Evolutionary conservation across 2,329 filamentous ascomycete species (phyloP), one percentile per base, ranked within the genome.

Genomic region (Biscogniauxia marginata): DNA sequence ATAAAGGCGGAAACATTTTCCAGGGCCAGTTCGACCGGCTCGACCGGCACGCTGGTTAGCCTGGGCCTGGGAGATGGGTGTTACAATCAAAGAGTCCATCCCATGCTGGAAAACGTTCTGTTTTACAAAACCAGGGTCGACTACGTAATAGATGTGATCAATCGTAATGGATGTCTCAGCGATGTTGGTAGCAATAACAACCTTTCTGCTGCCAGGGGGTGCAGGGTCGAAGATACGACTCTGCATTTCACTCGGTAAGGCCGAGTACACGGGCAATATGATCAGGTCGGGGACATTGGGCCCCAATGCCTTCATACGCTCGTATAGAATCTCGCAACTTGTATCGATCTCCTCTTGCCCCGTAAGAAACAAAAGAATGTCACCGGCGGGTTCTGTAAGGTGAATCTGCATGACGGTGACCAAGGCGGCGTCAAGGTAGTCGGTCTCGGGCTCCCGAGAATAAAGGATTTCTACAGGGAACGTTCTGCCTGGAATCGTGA

Each of bases 391-490:
- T 68, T 99, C 95, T 1, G 89, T 95, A 18, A 99, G 77, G 71
- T 99, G 95, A 53, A 99, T 98, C 70, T 98, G 91, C 93, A 99
- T 97, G 49, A 97, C 92, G 0, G 95, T 98, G 13, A 93, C 89
- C n/a, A 99, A 79, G 0, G 95, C 92, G 1, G 93, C 87, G 71
- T 98, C 95, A 13, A 99, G 79, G 66, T 99, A 99, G 70, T 99
- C 96, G 0, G 90, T 92, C 70, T 98, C 95, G 0, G 96, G 95
- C 69, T 99, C 95, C 55, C 90, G 84, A 2, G 91, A 96, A 74
- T 98, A 99, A 73, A 99, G 88, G 54, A 98, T 87, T 74, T 98
- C 95, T 24, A 99, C 95, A 0, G 96, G 95, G 76, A 88, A 99
- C 0, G 95, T 98, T 61, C 95, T 85, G 49, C 95, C 95, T 3